Evolutionary conservation across 2,329 filamentous ascomycete genomes (phyloP).

Genomic region (Alternaria brassicae): DNA sequence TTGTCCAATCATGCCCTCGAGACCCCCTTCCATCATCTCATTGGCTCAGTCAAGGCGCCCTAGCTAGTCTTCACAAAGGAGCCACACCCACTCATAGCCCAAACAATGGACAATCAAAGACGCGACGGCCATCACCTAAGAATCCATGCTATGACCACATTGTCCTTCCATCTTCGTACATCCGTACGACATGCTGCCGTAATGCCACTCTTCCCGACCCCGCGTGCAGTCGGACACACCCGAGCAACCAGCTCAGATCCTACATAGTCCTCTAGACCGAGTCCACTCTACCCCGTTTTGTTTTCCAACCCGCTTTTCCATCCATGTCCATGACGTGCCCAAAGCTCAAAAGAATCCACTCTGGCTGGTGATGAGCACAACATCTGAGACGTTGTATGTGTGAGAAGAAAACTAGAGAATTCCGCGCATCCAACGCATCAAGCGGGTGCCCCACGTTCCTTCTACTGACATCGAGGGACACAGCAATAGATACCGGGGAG

Average conservation of each 20-base stretch:
- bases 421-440: constrained; percentile 39
- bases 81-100: constrained; percentile 18
- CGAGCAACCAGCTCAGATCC: constrained; percentile 17
- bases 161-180: constrained; percentile 3
- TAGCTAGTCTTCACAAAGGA: constrained; percentile 27
- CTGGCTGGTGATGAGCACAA: constrained; percentile 19
- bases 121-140: not conserved
- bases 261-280: constrained; percentile 3
- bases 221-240: constrained; percentile 30
- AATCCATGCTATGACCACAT: not conserved
- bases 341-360: constrained; percentile 14
- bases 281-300: constrained; percentile 15
- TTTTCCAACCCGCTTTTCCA: constrained; percentile 22
- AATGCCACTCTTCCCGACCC: constrained; percentile 20
- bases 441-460: constrained; percentile 45
- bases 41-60: constrained; percentile 40
- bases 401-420: constrained; percentile 39
- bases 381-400: constrained; percentile 39
- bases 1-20: constrained; percentile 35
- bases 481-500: constrained; percentile 34
- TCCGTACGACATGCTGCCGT: constrained; percentile 1
- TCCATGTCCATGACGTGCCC: constrained; percentile 28
- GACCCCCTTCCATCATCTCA: constrained; percentile 23
- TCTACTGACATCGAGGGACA: constrained; percentile 32
- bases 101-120: constrained; percentile 5